Evolutionary conservation across 495 filamentous ascomycete species (phyloP), one percentile per base, ranked within the genome.

Genomic region (Penicillium daleae): DNA sequence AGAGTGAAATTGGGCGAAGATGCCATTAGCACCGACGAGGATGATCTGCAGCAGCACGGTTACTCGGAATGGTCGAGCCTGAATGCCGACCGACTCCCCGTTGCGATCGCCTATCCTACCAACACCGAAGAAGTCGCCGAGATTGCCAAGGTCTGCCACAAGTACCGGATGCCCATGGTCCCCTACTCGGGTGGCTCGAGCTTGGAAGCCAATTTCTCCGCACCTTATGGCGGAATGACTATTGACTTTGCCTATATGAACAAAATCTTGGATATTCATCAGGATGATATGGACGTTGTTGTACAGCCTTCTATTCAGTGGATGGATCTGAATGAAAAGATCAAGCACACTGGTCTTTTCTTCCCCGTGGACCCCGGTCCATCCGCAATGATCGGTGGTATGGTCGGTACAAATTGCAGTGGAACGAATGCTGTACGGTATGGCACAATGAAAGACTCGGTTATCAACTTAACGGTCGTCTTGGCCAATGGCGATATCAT

Each of bases 371-470:
- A 96, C 67, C 92, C 92, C 19, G 90, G 83, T 24, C 85, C 81
- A 66, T 82, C 84, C 15, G 83, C 78, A 4, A 90, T 91, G 87
- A 97, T 98, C 63, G 94, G 94, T 39, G 94, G 94, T 42, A 98
- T 98, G 94, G 87, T 97, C 13, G 93, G 91, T 0, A 97, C 94
- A 0, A 93, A 93, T 32, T 97, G 94, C 81, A 90, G 86, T 62
- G 94, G 94, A 35, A 98, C 94, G 32, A 97, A 98, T 74, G 89
- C 94, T 17, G 93, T 96, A 68, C 83, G 92, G 26, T 98, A 97
- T 71, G 94, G 94, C 1, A 97, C 94, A 0, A 98, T 97, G 94
- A 88, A 91, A 64, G 94, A 98, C 69, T 97, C 93, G 92, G 94
- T 97, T 0, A 78, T 97, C 27, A 89, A 86, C 50, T 78, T 99